These are phyloP conservation scores for Knufia fluminis DNA, from an alignment of 2,329 filamentous ascomycete genomes.

Conservation along the genomic window DNA sequence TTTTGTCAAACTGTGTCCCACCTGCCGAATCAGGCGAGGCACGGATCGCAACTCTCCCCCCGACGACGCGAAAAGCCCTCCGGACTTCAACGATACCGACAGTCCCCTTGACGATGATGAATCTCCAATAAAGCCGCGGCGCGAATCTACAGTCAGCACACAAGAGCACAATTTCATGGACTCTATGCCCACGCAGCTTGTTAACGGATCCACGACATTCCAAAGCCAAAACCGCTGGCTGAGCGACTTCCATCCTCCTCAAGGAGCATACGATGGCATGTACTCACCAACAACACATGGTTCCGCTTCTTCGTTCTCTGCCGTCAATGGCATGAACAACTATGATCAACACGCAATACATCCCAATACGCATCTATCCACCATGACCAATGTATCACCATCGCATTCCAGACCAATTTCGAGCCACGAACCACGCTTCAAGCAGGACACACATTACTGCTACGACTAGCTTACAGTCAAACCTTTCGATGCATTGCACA, in stretches of 20 bases:
- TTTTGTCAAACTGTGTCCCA: constrained; percentile 43
- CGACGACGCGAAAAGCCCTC: constrained; percentile 14
- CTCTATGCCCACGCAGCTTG: constrained; percentile 17
- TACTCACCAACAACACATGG: not conserved
- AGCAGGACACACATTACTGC: constrained; percentile 7
- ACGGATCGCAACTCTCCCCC: constrained; percentile 22
- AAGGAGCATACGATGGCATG: constrained; percentile 5
- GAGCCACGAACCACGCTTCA: not conserved
- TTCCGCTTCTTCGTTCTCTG: not conserved
- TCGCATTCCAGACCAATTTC: not conserved
- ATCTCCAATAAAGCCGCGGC: constrained; percentile 10
- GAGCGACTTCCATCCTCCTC: constrained; percentile 15
- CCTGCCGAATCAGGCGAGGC: constrained; percentile 39
- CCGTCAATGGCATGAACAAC: not conserved
- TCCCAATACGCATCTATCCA: not conserved
- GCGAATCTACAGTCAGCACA: constrained; percentile 10
- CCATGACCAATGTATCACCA: not conserved
- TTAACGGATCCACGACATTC: constrained; percentile 16
- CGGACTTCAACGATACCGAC: constrained; percentile 10
- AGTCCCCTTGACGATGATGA: constrained; percentile 9
- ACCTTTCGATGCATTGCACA: no score
- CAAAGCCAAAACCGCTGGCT: constrained; percentile 23
- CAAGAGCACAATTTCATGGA: constrained; percentile 4
- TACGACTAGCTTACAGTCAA: no score
- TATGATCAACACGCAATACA: not conserved